A percentile compares a stretch with the other conserved stretches of the same genome.
Conservation (phyloP, 495 filamentous ascomycete species). For the Daldinia decipiens region DNA sequence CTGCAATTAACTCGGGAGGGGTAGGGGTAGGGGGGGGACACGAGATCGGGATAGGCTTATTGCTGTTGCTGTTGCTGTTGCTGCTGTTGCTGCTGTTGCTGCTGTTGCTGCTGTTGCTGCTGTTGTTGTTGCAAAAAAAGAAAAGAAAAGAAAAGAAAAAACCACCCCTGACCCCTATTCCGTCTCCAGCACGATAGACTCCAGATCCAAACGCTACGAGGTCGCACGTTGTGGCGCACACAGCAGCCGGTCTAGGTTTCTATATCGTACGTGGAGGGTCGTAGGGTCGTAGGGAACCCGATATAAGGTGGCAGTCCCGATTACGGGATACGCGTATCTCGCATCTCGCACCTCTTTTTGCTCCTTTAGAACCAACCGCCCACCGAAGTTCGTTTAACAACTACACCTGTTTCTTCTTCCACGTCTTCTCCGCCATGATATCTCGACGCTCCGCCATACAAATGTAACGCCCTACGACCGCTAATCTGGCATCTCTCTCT, state of each 20-base stretch:
- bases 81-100: too few relatives aligned
- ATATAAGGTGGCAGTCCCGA: slow-evolving; percentile 37
- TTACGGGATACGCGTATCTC: slow-evolving; percentile 28
- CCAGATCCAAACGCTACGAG: slow-evolving; percentile 24
- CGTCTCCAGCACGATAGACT: slow-evolving; percentile 27
- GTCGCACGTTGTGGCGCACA: slow-evolving; percentile 4
- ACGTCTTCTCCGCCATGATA: slow-evolving; percentile 4
- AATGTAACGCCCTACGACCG: slow-evolving; percentile 21
- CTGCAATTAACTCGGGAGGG: background rate
- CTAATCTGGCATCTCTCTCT: slow-evolving; percentile 4
- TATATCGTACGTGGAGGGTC: background rate
- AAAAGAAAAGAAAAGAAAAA: too few relatives aligned
- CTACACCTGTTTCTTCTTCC: background rate
- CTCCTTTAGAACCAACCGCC: slow-evolving; percentile 10
- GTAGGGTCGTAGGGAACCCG: background rate
- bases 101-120: too few relatives aligned
- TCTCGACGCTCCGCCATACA: slow-evolving; percentile 14
- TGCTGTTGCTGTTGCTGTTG: too few relatives aligned
- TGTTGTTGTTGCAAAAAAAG: too few relatives aligned
- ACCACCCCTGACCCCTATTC: slow-evolving; percentile 11
- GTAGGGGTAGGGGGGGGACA: background rate
- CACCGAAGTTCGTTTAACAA: background rate
- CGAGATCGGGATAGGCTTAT: slow-evolving; percentile 13
- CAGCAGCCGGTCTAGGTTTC: slow-evolving; percentile 31
- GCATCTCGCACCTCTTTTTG: slow-evolving; percentile 5